Base-by-base conservation (phyloP, 805 yeast species). In the Cyberlindnera mycetangii region DNA sequence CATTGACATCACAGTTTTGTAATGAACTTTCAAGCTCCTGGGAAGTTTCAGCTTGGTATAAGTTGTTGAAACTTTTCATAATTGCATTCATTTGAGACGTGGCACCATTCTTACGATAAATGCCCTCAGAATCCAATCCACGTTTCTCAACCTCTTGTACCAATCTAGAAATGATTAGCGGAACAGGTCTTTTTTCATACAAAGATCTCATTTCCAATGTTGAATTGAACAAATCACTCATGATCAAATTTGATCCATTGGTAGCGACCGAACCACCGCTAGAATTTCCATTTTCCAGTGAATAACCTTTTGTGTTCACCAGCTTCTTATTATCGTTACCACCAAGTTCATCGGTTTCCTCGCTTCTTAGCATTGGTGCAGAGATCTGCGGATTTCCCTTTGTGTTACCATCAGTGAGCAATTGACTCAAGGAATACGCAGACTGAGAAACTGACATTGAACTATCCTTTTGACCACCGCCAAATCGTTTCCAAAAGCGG, bases 111-210 rank as follows among this genome's bases (percentile, higher is more conserved):
- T 90, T 83, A 53, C 99, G 73, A 67, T 93, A 93, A 28, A 93
- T 75, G 8, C 99, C 99, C 64, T 90, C 98, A 49, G 73, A 68
- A 32, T 75, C 79, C 53, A 90, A 64, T 5, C 96, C 96, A 46
- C 88, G 71, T 7, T 60, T 59, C 66, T 92, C 97, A 42, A 93
- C 89, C 54, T 84, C 93, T 19, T 71, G 69, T 6, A 89, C 66
- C 65, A 97, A 88, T 45, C 78, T 71, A 11, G 82, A 69, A 10
- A 93, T 75, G 22, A 93, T 76, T 52, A 78, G 65, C 11, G 99
- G 99, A 10, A 88, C 74, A 10, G 61, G 52, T 24, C 76, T 69
- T 14, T 75, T 72, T 59, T 92, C 99, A 52, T 65, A 71, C 14
- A 68, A 66, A 12, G 86, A 74, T 41, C 95, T 71, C 43, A 74